Base-by-base conservation (phyloP, 2,329 filamentous ascomycete species). In the Ophidiomyces ophidiicola region DNA sequence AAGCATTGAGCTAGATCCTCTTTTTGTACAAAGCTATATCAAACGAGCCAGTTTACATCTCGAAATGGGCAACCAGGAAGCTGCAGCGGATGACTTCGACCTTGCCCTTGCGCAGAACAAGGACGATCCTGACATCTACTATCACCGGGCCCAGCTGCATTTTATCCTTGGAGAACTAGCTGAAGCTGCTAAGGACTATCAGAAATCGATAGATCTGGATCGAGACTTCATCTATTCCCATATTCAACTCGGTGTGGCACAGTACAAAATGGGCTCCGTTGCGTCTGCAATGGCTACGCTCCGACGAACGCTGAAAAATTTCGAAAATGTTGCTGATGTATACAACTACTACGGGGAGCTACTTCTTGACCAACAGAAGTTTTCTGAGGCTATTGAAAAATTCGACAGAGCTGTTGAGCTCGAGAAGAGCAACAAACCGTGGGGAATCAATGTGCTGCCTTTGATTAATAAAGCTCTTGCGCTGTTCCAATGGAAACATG, bases 281-380 rank as follows among this genome's bases (percentile, higher is more conserved):
- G 90, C 90, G 5, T 94, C 87, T 6, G 94, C 87, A 32, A 96
- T 96, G 86, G 88, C 90, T 24, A 98, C 90, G 4, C 96, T 98
- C 78, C 78, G 88, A 52, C 76, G 87, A 47, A 94, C 86, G 63
- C 87, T 94, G 62, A 98, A 96, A 79, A 94, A 94, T 67, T 98
- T 98, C 58, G 82, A 86, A 56, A 83, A 88, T 58, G 84, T 93
- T 7, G 87, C 88, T 4, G 90, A 98, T 57, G 90, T 96, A 28
- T 98, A 96, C 73, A 98, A 98, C 73, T 98, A 98, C 74, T 96
- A 94, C 56, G 90, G 90, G 54, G 90, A 98, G 68, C 74, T 98
- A 41, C 73, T 98, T 42, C 78, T 98, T 39, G 90, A 98, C 69
- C 90, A 96, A 69, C 80, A 85, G 63, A 94, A 94, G 64, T 96